These are phyloP conservation scores for Periconia sp. DNA, from an alignment of 2,329 filamentous ascomycete genomes.

Conservation along the genomic window DNA sequence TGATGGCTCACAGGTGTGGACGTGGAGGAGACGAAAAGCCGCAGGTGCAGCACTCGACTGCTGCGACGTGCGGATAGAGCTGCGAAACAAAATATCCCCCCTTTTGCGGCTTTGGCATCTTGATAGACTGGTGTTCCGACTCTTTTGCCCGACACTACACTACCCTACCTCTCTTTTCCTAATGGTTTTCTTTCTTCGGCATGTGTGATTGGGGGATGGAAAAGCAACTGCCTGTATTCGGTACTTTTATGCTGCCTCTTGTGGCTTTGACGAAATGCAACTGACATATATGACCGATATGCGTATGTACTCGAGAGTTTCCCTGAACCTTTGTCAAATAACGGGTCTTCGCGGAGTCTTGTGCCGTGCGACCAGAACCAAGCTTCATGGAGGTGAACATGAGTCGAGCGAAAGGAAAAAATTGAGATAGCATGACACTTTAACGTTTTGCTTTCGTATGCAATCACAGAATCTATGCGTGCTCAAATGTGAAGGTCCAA, in stretches of 20 bases:
- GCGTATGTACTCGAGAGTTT: neutral
- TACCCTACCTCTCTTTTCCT: slow-evolving; percentile 3
- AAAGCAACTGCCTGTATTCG: slow-evolving; percentile 15
- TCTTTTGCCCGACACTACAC: slow-evolving; percentile 15
- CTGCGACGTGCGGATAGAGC: slow-evolving; percentile 21
- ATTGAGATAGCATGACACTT: neutral
- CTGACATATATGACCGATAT: slow-evolving; percentile 10
- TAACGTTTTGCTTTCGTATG: too few relatives aligned
- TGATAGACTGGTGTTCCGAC: slow-evolving; percentile 40
- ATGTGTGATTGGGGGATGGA: slow-evolving; percentile 9
- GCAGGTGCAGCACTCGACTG: slow-evolving; percentile 34
- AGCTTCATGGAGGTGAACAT: neutral
- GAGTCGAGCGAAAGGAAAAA: neutral
- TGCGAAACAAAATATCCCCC: slow-evolving; percentile 22
- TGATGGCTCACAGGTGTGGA: slow-evolving; percentile 14
- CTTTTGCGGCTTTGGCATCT: slow-evolving; percentile 26
- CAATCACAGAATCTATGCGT: too few relatives aligned
- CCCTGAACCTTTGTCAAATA: neutral
- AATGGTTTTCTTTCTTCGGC: slow-evolving; percentile 10
- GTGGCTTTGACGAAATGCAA: slow-evolving; percentile 14
- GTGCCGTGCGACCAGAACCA: neutral
- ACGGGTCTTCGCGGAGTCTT: neutral
- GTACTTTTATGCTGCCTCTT: slow-evolving; percentile 7
- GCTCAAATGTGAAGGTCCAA: too few relatives aligned
- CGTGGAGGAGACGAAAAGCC: slow-evolving; percentile 19